phyloP scores from a whole-genome alignment of 1,284 basidiomycete species.

The Polyporus tsugae region DNA sequence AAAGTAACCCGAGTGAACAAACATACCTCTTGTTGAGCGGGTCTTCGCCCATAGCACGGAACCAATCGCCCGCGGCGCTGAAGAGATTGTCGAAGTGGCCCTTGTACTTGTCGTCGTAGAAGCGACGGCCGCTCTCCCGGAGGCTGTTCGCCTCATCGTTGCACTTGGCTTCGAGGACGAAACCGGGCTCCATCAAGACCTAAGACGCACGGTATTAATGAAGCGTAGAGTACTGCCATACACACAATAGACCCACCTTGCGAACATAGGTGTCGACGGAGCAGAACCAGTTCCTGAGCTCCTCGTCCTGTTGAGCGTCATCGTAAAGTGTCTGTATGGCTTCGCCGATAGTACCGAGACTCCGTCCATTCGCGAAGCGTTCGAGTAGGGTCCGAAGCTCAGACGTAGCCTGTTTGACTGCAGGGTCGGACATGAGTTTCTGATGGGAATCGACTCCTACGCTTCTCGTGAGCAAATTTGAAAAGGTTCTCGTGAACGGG shows the following conservation, averaged over 20 bases:
- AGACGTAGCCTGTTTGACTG: constrained; percentile 62
- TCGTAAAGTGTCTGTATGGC: constrained; percentile 79
- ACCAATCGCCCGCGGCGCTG: constrained; percentile 77
- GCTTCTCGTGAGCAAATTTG: not conserved
- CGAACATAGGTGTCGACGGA: constrained; percentile 72
- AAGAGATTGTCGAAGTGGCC: constrained; percentile 86
- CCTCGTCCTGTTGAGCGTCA: constrained; percentile 81
- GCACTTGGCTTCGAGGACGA: constrained; percentile 84
- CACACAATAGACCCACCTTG: constrained; percentile 52
- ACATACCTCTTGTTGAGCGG: constrained; percentile 71
- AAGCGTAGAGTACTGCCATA: not conserved
- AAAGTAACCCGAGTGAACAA: not conserved
- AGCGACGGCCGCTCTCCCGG: constrained; percentile 74
- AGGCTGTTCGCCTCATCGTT: constrained; percentile 68
- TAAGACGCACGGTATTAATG: constrained; percentile 36
- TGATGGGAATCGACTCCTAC: constrained; percentile 46
- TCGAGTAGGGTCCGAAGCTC: constrained; percentile 88
- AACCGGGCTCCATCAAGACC: constrained; percentile 88
- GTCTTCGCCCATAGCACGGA: constrained; percentile 86
- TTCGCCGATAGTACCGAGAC: constrained; percentile 74
- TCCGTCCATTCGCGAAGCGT: constrained; percentile 86
- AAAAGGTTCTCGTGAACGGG: no score
- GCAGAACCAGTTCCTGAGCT: constrained; percentile 82
- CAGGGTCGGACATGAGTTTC: constrained; percentile 52
- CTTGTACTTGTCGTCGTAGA: constrained; percentile 89